Base-by-base conservation (phyloP, 108 stramenopile species). In the Skeletonema menzelii region DNA sequence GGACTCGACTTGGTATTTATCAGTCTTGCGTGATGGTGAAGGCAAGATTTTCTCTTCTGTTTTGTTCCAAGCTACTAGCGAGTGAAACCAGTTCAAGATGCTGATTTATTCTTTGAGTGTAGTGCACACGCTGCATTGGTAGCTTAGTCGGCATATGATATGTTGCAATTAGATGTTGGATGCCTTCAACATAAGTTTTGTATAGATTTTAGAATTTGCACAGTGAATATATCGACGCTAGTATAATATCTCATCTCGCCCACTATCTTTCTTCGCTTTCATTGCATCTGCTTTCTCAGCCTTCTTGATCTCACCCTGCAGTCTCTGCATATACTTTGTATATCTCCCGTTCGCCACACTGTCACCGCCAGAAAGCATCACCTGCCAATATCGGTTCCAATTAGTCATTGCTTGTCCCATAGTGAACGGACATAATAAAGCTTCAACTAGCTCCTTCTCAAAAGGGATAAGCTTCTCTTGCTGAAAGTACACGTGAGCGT, bases 321-420 rank as follows among this genome's bases (percentile, higher is more conserved):
- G 77, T 32, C 74, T 80, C 22, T 56, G 59, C 65, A 70, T 70
- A 22, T 84, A 84, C 30, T 68, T 66, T 8, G 75, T 63, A 46
- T 85, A 70, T 55, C 87, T 77, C 60, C 69, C 37, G 26, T 63
- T 69, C 13, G 83, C 72, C 15, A 22, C 27, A 38, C 49, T 64
- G 17, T 37, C 22, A 40, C 58, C 27, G 12, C 56, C 40, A 31
- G 27, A 30, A 26, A 81, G 63, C 14, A 84, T 69, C 19, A 63
- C 67, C 26, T 77, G 65, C 93, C 93, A 94, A 60, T 94, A 94
- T 32, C 66, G 53, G n/a, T 86, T 70, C 88, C 88, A 94, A 76
- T 88, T 72, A 27, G 62, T 67, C 69, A 85, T 75, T 14, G 89
- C 85, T 27, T 82, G 85, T n/a, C 83, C 85, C 80, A 84, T 80